Percentiles rank a stretch among this genome's conserved stretches.
Evolutionary conservation across 768 basidiomycete species (phyloP).

Genomic region (Hydnomerulius pinastri): DNA sequence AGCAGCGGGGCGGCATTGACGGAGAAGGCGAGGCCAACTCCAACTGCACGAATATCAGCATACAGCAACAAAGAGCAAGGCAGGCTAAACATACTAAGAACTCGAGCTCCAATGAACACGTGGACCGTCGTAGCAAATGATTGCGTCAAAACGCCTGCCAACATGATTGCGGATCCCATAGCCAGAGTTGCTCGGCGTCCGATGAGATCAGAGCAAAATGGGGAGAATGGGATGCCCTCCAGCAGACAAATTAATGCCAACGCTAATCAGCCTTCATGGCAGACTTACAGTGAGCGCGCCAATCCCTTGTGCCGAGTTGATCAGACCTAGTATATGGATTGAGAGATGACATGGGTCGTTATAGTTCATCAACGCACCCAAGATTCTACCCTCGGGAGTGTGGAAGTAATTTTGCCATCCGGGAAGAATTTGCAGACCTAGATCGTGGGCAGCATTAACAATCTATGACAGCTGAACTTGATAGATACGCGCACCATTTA

Average conservation of each 20-base stretch:
- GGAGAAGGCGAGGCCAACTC: slow-evolving; percentile 65
- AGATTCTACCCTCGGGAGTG: slow-evolving; percentile 48
- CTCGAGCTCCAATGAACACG: slow-evolving; percentile 59
- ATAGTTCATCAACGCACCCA: slow-evolving; percentile 39
- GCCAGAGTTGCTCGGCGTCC: slow-evolving; percentile 65
- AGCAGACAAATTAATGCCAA: not conserved
- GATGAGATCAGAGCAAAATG: slow-evolving; percentile 57
- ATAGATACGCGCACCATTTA: slow-evolving; percentile 44
- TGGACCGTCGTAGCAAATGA: slow-evolving; percentile 45
- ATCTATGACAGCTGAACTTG: not conserved
- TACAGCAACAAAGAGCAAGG: not conserved
- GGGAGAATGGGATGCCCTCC: slow-evolving; percentile 63
- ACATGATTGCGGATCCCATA: slow-evolving; percentile 62
- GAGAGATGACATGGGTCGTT: not conserved
- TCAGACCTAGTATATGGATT: slow-evolving; percentile 45
- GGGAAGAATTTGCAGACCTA: slow-evolving; percentile 68
- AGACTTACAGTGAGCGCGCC: slow-evolving; percentile 50
- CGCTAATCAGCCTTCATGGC: not conserved
- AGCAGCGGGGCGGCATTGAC: slow-evolving; percentile 64
- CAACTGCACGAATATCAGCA: not conserved
- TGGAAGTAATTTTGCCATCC: slow-evolving; percentile 61
- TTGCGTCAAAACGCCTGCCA: slow-evolving; percentile 63
- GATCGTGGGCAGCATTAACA: not conserved
- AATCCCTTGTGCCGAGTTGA: slow-evolving; percentile 66
- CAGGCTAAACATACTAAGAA: slow-evolving; percentile 29